Conservation (phyloP, 352 stramenopile species). For the Globisporangium spiculum region DNA sequence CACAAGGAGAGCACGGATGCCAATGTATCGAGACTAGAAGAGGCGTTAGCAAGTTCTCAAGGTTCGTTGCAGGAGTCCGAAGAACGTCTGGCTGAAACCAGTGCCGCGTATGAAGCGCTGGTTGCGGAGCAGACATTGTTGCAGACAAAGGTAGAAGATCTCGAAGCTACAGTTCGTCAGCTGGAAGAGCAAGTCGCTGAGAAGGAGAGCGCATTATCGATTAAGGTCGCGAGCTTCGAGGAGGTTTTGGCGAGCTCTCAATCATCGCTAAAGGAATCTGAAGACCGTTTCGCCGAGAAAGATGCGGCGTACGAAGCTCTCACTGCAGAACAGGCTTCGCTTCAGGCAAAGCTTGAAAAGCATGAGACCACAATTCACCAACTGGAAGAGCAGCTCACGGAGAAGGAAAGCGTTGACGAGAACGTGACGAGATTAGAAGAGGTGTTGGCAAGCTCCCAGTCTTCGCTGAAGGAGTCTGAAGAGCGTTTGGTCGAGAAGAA, state of each 20-base stretch:
- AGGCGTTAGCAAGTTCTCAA: neutral
- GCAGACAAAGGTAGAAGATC: neutral
- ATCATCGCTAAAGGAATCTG: neutral
- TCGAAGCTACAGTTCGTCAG: neutral
- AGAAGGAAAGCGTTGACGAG: neutral
- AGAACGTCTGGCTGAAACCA: neutral
- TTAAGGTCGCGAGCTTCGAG: neutral
- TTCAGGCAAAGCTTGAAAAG: neutral
- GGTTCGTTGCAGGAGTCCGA: neutral
- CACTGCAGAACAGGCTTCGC: neutral
- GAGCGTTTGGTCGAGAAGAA: neutral
- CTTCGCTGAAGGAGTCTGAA: neutral
- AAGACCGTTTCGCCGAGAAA: neutral
- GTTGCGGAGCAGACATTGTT: neutral
- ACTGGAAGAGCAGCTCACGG: constrained; percentile 6
- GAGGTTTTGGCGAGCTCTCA: neutral
- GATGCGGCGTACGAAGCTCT: neutral
- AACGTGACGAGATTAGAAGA: neutral
- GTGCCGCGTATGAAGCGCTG: neutral
- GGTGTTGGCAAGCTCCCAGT: neutral
- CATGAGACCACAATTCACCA: neutral
- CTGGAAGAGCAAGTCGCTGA: constrained; percentile 14
- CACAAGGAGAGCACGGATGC: constrained; percentile 2
- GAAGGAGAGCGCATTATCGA: constrained; percentile 1
- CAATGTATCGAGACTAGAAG: neutral